phyloP scores from a whole-genome alignment of 148 eudicot genomes.

The Dysphania ambrosioides region DNA sequence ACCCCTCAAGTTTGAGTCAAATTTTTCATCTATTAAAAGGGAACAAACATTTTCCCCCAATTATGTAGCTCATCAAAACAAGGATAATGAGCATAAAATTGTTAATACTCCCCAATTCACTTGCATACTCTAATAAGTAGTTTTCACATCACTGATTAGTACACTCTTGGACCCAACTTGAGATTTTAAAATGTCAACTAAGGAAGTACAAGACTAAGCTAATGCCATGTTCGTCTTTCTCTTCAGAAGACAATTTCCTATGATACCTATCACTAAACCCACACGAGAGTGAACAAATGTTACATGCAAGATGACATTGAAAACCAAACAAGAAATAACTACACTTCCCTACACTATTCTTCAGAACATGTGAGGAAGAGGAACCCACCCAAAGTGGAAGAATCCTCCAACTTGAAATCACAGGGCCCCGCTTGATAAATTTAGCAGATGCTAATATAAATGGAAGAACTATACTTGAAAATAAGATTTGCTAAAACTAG shows the following conservation, averaged over 20 bases:
- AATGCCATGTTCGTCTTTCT: background rate
- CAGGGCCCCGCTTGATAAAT: background rate
- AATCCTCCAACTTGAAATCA: slow-evolving; percentile 1
- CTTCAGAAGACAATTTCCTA: background rate
- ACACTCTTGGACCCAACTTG: background rate
- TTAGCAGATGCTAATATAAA: background rate
- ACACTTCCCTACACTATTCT: background rate
- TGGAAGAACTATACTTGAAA: background rate
- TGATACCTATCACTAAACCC: background rate
- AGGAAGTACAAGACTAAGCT: background rate
- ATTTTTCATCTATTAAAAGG: no score
- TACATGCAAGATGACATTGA: background rate
- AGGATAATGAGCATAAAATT: background rate
- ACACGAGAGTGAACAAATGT: background rate
- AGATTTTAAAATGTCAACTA: background rate
- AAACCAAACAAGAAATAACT: slow-evolving; percentile 12
- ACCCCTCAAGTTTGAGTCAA: no score
- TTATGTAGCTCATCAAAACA: background rate
- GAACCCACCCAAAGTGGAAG: background rate
- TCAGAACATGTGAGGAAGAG: slow-evolving; percentile 17
- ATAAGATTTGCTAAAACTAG: background rate
- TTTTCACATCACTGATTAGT: background rate
- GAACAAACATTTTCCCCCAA: background rate
- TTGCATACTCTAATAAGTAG: background rate
- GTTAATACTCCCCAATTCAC: background rate